Conservation (phyloP, 1,139 yeast genomes). For the Torulaspora globosa region DNA sequence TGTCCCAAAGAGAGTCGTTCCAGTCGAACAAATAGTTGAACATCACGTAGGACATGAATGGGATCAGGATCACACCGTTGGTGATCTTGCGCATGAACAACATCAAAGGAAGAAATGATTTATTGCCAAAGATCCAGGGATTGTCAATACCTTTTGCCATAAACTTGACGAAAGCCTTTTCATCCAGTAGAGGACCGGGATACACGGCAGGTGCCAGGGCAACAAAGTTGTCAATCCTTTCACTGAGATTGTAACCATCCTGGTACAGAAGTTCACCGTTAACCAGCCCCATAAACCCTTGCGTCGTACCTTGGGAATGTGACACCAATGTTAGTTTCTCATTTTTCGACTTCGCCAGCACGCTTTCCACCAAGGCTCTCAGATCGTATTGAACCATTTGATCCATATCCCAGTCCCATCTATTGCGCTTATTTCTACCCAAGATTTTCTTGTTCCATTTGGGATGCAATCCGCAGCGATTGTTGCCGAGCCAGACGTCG, state of each 20-base stretch:
- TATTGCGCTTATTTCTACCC: slow-evolving; percentile 44
- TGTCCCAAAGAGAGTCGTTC: slow-evolving; percentile 78
- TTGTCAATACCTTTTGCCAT: slow-evolving; percentile 39
- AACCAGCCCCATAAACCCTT: slow-evolving; percentile 58
- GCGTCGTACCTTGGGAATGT: slow-evolving; percentile 94
- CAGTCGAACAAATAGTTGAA: slow-evolving; percentile 83
- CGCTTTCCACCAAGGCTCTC: slow-evolving; percentile 64
- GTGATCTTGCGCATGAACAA: slow-evolving; percentile 47
- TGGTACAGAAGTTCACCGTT: slow-evolving; percentile 38
- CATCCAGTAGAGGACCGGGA: slow-evolving; percentile 69
- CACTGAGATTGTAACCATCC: slow-evolving; percentile 41
- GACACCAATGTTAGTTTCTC: slow-evolving; percentile 61
- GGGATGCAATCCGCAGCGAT: slow-evolving; percentile 79
- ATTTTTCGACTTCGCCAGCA: slow-evolving; percentile 42
- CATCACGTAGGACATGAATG: slow-evolving; percentile 66
- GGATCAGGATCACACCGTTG: slow-evolving; percentile 50
- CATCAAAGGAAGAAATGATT: slow-evolving; percentile 58
- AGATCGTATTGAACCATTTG: slow-evolving; percentile 78
- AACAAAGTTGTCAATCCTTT: slow-evolving; percentile 60
- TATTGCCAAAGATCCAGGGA: slow-evolving; percentile 54
- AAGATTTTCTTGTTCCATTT: slow-evolving; percentile 45
- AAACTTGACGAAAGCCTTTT: slow-evolving; percentile 47
- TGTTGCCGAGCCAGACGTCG: slow-evolving; percentile 94
- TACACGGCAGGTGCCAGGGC: slow-evolving; percentile 88
- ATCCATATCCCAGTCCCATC: slow-evolving; percentile 84